Conservation (phyloP, 2,329 filamentous ascomycete species). For the Colletotrichum agaves region DNA sequence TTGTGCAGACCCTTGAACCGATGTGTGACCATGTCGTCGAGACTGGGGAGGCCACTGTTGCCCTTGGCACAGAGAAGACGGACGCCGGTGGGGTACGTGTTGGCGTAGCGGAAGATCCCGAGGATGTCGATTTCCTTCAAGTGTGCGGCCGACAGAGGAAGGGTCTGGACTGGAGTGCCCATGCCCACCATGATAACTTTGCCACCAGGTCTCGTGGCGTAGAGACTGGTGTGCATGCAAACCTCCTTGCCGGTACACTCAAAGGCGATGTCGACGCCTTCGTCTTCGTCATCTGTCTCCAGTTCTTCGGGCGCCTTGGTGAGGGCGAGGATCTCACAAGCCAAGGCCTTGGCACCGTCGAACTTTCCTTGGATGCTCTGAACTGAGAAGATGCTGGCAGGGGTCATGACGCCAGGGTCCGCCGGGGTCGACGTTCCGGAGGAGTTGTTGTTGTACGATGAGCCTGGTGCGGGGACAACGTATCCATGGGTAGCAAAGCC, state of each 20-base stretch:
- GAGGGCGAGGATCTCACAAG: conserved; percentile 59
- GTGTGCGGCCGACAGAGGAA: conserved; percentile 78
- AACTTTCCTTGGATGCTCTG: conserved; percentile 61
- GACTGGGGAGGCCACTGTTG: conserved; percentile 63
- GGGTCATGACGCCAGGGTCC: conserved; percentile 54
- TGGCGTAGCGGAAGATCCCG: conserved; percentile 80
- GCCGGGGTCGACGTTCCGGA: conserved; percentile 61
- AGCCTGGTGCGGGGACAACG: conserved; percentile 62
- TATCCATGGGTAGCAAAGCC: conserved; percentile 71
- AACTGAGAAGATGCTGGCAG: conserved; percentile 56
- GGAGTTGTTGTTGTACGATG: conserved; percentile 47
- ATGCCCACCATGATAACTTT: conserved; percentile 82
- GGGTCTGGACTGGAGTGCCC: conserved; percentile 80
- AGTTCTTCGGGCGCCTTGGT: conserved; percentile 45
- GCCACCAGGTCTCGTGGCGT: conserved; percentile 75
- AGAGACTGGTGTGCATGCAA: conserved; percentile 80
- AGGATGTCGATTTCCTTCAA: conserved; percentile 81
- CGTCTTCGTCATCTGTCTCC: conserved; percentile 62
- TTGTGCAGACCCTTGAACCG: conserved; percentile 72
- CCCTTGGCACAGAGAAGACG: conserved; percentile 63
- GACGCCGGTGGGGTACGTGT: conserved; percentile 80
- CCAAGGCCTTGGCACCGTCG: conserved; percentile 61
- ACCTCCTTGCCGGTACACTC: conserved; percentile 82
- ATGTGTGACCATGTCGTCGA: conserved; percentile 80
- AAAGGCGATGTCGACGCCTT: conserved; percentile 76